phyloP scores from a whole-genome alignment of 257 asterid genomes.

The Capsicum rhomboideum region DNA sequence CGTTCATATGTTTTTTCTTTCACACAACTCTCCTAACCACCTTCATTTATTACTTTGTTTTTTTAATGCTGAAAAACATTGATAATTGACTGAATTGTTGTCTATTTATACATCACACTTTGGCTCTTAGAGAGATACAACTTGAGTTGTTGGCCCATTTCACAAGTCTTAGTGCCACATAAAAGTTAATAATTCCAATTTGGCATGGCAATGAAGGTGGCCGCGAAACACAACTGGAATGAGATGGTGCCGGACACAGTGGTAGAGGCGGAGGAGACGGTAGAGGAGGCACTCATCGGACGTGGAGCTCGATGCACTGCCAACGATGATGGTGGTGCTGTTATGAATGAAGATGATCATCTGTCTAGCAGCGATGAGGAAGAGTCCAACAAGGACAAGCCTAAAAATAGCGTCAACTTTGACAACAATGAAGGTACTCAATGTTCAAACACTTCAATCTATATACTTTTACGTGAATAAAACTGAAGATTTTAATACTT shows the following conservation, averaged over 20 bases:
- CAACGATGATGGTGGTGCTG: not conserved
- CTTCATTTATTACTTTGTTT: not conserved
- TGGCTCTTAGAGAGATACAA: not conserved
- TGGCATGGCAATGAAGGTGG: not conserved
- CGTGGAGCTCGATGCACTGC: not conserved
- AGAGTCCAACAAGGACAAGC: not conserved
- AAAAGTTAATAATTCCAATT: not conserved
- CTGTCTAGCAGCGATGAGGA: not conserved
- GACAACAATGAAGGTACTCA: slow-evolving; percentile 32
- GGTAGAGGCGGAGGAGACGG: not conserved
- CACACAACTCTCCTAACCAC: not conserved
- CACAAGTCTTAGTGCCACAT: not conserved
- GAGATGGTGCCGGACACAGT: not conserved
- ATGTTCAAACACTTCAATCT: too few species aligned
- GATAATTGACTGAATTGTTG: not conserved
- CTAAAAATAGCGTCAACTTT: slow-evolving; percentile 15
- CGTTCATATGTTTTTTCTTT: not conserved
- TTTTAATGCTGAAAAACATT: not conserved
- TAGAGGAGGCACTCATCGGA: not conserved
- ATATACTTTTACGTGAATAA: not conserved
- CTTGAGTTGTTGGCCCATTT: not conserved
- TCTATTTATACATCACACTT: not conserved
- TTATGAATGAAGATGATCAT: not conserved
- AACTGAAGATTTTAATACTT: not conserved
- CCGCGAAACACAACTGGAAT: not conserved